Percentiles rank a stretch among this genome's conserved stretches.
Evolutionary conservation across 371 early-diverging fungal species (phyloP).

Genomic region (Syncephalastrum monosporum): DNA sequence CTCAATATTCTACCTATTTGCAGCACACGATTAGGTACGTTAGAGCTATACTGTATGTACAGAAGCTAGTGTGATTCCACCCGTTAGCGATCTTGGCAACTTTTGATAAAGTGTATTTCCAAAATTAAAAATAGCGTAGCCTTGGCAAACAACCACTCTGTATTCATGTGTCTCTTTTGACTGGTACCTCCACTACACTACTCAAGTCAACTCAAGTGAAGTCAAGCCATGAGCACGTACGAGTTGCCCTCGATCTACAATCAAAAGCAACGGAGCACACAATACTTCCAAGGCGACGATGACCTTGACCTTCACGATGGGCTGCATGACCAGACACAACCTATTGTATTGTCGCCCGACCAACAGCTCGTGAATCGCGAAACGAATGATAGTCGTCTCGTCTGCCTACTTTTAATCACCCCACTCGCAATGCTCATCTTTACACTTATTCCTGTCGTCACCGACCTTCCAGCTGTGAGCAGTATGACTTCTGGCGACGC

Average conservation of each 20-base stretch:
- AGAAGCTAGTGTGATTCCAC: too few relatives aligned
- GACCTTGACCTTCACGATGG: neutral
- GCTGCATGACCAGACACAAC: neutral
- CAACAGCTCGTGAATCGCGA: conserved; percentile 11
- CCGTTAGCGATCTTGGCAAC: too few relatives aligned
- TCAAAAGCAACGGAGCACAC: conserved; percentile 1
- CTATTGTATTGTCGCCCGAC: conserved; percentile 1
- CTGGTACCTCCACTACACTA: too few relatives aligned
- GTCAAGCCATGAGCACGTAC: conserved; percentile 8
- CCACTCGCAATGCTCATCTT: conserved; percentile 34
- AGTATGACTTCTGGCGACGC: conserved; percentile 44
- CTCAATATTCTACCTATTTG: too few relatives aligned
- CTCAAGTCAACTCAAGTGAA: too few relatives aligned
- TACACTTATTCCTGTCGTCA: conserved; percentile 41
- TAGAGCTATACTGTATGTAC: too few relatives aligned
- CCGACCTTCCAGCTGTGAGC: conserved; percentile 25
- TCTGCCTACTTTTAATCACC: conserved; percentile 33
- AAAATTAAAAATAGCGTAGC: too few relatives aligned
- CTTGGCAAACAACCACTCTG: too few relatives aligned
- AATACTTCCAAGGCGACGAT: neutral
- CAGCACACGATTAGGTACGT: too few relatives aligned
- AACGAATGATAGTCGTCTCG: conserved; percentile 23
- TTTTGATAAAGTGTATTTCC: too few relatives aligned
- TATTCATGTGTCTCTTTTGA: too few relatives aligned
- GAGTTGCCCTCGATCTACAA: conserved; percentile 36